Conservation (phyloP, 805 yeast genomes). For the Scheffersomyces spartinae region DNA sequence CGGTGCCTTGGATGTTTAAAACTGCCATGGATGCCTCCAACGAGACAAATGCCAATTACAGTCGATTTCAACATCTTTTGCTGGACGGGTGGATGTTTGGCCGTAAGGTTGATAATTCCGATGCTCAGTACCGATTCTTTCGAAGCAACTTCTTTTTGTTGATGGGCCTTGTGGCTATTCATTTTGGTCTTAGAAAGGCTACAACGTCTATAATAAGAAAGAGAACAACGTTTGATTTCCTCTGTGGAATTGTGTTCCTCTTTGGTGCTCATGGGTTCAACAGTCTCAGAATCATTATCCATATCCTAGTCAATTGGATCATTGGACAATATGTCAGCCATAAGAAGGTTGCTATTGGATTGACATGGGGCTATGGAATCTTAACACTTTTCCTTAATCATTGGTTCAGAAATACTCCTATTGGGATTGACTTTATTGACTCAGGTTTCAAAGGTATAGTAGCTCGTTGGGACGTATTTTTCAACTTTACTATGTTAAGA, state of each 20-base stretch:
- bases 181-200: conserved; percentile 37
- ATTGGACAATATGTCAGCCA: conserved; percentile 31
- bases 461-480: conserved; percentile 91
- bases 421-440: conserved; percentile 50
- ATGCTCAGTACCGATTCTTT: conserved; percentile 78
- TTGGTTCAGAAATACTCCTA: conserved; percentile 40
- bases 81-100: conserved; percentile 86
- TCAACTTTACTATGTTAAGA: conserved; percentile 78
- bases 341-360: conserved; percentile 24
- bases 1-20: conserved; percentile 73
- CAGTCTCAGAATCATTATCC: conserved; percentile 45
- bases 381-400: conserved; percentile 71
- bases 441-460: conserved; percentile 61
- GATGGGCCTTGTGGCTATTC: conserved; percentile 41
- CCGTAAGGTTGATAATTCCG: conserved; percentile 86
- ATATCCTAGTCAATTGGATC: conserved; percentile 41
- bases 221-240: conserved; percentile 59
- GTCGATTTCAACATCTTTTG: conserved; percentile 45
- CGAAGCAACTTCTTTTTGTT: conserved; percentile 67
- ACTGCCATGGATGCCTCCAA: conserved; percentile 76
- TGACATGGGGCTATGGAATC: conserved; percentile 76
- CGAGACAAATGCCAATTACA: conserved; percentile 64
- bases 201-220: conserved; percentile 12
- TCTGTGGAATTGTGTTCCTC: conserved; percentile 59
- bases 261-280: conserved; percentile 75